Conservation (phyloP, 169 alveolate species). For the Eimeria praecox region DNA sequence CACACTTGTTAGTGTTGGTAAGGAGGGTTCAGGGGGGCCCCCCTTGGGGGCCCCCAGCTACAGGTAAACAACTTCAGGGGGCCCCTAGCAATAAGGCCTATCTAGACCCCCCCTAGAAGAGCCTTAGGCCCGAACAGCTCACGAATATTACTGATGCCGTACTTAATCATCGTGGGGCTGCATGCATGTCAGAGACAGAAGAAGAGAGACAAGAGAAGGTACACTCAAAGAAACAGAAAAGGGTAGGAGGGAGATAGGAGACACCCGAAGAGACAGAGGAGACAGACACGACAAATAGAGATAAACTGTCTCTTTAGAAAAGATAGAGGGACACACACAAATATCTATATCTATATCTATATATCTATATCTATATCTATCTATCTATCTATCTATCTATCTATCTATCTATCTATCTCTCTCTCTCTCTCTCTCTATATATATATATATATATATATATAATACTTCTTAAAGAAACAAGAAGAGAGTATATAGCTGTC, state of each 20-base stretch:
- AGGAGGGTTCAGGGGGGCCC: too few relatives aligned
- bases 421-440: too few relatives aligned
- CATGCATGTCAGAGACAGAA: not conserved
- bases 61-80: not conserved
- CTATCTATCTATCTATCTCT: too few relatives aligned
- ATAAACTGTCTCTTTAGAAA: not conserved
- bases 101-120: conserved; percentile 60
- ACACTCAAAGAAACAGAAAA: too few relatives aligned
- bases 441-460: too few relatives aligned
- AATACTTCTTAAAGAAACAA: too few relatives aligned
- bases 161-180: conserved; percentile 97
- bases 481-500: too few relatives aligned
- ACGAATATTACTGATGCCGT: conserved; percentile 97
- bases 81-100: not conserved
- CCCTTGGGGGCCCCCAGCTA: conserved; percentile 6
- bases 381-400: too few relatives aligned
- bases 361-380: not conserved
- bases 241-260: not conserved
- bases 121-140: conserved; percentile 97
- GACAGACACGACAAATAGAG: not conserved
- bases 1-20: too few relatives aligned
- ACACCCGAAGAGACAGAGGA: not conserved
- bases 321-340: too few relatives aligned
- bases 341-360: not conserved
- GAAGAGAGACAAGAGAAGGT: not conserved